Evolutionary conservation across 805 yeast species (phyloP).

Genomic region (Saccharomycopsis sp.): DNA sequence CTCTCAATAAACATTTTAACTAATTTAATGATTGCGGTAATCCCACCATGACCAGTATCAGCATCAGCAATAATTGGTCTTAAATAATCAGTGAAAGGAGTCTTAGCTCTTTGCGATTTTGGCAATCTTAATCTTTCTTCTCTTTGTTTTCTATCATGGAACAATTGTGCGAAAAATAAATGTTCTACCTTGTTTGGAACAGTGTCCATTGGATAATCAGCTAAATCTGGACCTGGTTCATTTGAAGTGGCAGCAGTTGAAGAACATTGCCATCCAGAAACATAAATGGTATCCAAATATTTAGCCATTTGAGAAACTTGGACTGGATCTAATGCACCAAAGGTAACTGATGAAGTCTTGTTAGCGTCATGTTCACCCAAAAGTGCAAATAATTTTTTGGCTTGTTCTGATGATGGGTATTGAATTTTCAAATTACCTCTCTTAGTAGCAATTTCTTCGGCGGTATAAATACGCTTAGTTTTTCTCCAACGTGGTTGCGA

Average conservation of each 20-base stretch:
- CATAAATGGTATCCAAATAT: conserved; percentile 86
- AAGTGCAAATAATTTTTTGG: conserved; percentile 70
- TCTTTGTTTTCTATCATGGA: conserved; percentile 95
- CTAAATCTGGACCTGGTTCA: conserved; percentile 97
- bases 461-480: conserved; percentile 80
- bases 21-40: conserved; percentile 91
- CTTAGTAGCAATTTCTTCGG: conserved; percentile 84
- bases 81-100: conserved; percentile 75
- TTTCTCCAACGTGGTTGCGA: conserved; percentile 82
- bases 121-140: conserved; percentile 65
- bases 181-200: conserved; percentile 98
- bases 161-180: conserved; percentile 90
- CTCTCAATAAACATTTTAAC: conserved; percentile 94
- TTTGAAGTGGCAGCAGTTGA: conserved; percentile 96
- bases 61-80: conserved; percentile 97
- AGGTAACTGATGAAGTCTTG: conserved; percentile 77
- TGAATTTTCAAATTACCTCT: conserved; percentile 71
- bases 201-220: conserved; percentile 97
- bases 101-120: conserved; percentile 57
- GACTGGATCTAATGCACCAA: conserved; percentile 94
- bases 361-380: conserved; percentile 65
- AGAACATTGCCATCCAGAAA: conserved; percentile 98
- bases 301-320: conserved; percentile 97
- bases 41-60: conserved; percentile 98
- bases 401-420: conserved; percentile 72